phyloP scores from a whole-genome alignment of 78 protist species.

The Carpediemonas membranifera region DNA sequence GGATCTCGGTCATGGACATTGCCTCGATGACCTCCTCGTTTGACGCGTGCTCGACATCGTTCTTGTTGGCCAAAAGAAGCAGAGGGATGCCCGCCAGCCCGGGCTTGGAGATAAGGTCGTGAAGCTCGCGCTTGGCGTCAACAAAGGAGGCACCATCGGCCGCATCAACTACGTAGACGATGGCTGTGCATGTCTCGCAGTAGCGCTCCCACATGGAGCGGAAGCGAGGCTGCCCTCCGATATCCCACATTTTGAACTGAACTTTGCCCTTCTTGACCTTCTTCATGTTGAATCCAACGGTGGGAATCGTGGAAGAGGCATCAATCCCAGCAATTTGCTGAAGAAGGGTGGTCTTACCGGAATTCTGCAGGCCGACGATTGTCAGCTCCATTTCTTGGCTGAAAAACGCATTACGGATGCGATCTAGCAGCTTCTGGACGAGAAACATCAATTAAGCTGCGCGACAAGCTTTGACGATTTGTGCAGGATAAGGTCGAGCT shows the following conservation, averaged over 20 bases:
- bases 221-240: slow-evolving; percentile 92
- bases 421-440: no score
- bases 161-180: slow-evolving; percentile 83
- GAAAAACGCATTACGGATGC: no score
- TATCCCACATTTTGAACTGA: slow-evolving; percentile 73
- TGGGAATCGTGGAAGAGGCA: slow-evolving; percentile 78
- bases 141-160: slow-evolving; percentile 53
- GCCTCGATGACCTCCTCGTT: slow-evolving; percentile 52
- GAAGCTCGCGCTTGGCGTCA: slow-evolving; percentile 55
- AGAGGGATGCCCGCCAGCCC: slow-evolving; percentile 79
- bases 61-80: slow-evolving; percentile 86
- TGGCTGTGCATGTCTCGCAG: slow-evolving; percentile 82
- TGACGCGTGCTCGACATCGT: no score
- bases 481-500: no score
- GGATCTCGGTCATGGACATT: slow-evolving; percentile 39
- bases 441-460: no score
- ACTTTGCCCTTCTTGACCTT: slow-evolving; percentile 82
- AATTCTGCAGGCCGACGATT: slow-evolving; percentile 82
- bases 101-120: slow-evolving; percentile 65
- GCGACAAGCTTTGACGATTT: no score
- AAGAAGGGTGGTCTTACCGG: slow-evolving; percentile 89
- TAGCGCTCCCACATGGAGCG: slow-evolving; percentile 91
- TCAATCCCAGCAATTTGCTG: slow-evolving; percentile 67
- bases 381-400: slow-evolving; percentile 90
- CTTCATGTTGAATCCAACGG: slow-evolving; percentile 80